Conservation (phyloP, 2,329 filamentous ascomycete genomes). For the Ascochyta koolunga region DNA sequence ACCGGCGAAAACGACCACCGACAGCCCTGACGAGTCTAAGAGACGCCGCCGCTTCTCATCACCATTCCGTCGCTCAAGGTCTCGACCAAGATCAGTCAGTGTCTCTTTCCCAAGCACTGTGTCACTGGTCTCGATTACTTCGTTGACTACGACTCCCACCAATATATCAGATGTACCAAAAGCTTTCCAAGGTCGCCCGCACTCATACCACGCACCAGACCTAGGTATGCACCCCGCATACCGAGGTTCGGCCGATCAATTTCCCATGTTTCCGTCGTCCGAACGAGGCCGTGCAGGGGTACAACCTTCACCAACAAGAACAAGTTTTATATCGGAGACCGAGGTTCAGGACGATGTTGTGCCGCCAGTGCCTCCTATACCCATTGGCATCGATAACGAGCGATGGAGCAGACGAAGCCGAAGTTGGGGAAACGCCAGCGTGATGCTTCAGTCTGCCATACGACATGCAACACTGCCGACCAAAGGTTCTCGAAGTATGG, state of each 20-base stretch:
- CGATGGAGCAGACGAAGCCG: constrained; percentile 6
- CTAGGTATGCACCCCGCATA: constrained; percentile 29
- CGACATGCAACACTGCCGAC: constrained; percentile 33
- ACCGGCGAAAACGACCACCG: constrained; percentile 16
- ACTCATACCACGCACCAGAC: constrained; percentile 42
- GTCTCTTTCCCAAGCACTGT: constrained; percentile 33
- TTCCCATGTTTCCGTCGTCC: constrained; percentile 1
- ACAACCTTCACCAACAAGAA: constrained; percentile 39
- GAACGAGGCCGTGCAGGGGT: constrained; percentile 25
- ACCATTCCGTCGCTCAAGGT: constrained; percentile 41
- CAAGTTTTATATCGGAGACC: constrained; percentile 7
- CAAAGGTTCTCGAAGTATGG: constrained; percentile 10
- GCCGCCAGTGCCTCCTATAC: constrained; percentile 41
- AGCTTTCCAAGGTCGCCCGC: constrained; percentile 20
- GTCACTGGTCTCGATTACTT: constrained; percentile 2
- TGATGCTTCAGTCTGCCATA: constrained; percentile 37
- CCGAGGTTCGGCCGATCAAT: constrained; percentile 19
- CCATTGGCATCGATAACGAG: constrained; percentile 23
- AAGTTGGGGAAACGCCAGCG: constrained; percentile 27
- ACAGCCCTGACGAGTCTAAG: constrained; percentile 28
- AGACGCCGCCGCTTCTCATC: constrained; percentile 42
- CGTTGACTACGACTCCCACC: constrained; percentile 12
- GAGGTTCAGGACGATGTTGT: constrained; percentile 27
- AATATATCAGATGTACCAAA: constrained; percentile 11
- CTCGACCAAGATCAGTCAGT: constrained; percentile 37